A percentile compares a stretch with the other conserved stretches of the same genome.
These are phyloP conservation scores for Croton setiger DNA, from an alignment of 441 rosid species.

Conservation along the genomic window DNA sequence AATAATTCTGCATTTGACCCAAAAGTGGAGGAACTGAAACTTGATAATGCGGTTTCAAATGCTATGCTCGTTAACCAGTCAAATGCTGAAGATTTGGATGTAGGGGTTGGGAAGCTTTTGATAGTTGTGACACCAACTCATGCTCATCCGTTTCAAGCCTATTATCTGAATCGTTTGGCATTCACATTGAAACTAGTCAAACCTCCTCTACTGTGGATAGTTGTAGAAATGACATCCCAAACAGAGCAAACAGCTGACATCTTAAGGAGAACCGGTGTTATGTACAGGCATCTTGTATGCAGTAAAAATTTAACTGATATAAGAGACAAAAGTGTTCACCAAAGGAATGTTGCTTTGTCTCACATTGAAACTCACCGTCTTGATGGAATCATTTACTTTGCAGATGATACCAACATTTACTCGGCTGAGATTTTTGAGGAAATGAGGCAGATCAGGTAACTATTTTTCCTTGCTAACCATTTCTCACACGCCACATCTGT, in stretches of 20 bases:
- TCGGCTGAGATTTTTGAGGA: constrained; percentile 50
- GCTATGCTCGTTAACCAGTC: constrained; percentile 22
- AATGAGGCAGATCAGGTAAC: constrained; percentile 56
- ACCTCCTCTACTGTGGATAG: constrained; percentile 67
- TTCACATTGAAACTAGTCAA: constrained; percentile 41
- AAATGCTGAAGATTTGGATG: constrained; percentile 22
- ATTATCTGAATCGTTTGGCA: constrained; percentile 48
- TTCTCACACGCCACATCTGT: not conserved
- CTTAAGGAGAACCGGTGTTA: constrained; percentile 49
- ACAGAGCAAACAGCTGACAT: constrained; percentile 53
- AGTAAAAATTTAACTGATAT: constrained; percentile 46
- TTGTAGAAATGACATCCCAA: constrained; percentile 56
- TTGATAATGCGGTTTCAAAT: constrained; percentile 4
- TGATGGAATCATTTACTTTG: constrained; percentile 58
- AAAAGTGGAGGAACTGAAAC: constrained; percentile 24
- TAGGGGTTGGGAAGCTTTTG: constrained; percentile 38
- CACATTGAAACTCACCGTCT: constrained; percentile 61
- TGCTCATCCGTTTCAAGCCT: constrained; percentile 38
- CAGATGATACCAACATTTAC: constrained; percentile 44
- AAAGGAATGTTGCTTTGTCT: constrained; percentile 55
- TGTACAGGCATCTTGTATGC: constrained; percentile 64
- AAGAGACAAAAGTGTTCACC: constrained; percentile 43
- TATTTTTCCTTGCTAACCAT: not conserved
- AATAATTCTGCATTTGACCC: constrained; percentile 26
- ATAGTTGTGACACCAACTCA: constrained; percentile 56